Conservation (phyloP, 441 rosid genomes). For the Hura crepitans region DNA sequence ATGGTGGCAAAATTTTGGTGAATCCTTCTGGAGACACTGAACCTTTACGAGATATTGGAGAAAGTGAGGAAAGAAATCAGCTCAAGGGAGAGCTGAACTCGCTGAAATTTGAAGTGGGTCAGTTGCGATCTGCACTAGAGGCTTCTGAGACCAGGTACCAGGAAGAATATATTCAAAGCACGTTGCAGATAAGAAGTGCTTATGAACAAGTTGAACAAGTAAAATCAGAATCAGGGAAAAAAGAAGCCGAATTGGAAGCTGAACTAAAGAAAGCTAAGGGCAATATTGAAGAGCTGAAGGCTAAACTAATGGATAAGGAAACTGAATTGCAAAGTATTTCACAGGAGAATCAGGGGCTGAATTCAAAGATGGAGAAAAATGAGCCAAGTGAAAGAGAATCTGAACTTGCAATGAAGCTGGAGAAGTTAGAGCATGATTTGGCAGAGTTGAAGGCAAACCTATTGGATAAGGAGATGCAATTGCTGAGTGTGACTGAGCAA, state of each 20-base stretch:
- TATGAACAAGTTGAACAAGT: conserved; percentile 63
- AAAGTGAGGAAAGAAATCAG: conserved; percentile 41
- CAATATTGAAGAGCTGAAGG: conserved; percentile 52
- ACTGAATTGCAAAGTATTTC: conserved; percentile 46
- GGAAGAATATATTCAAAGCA: conserved; percentile 78
- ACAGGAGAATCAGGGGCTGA: conserved; percentile 52
- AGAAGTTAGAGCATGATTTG: conserved; percentile 50
- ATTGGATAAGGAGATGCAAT: conserved; percentile 47
- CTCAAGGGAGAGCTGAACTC: conserved; percentile 50
- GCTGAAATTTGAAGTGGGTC: conserved; percentile 54
- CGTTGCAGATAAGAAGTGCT: conserved; percentile 76
- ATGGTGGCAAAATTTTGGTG: conserved; percentile 16
- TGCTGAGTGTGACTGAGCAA: conserved; percentile 43
- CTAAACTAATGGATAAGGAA: conserved; percentile 51
- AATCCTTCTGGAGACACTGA: conserved; percentile 16
- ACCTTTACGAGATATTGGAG: conserved; percentile 20
- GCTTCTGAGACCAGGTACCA: conserved; percentile 73
- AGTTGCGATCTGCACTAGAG: conserved; percentile 62
- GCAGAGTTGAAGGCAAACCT: conserved; percentile 50
- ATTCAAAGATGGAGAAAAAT: conserved; percentile 42
- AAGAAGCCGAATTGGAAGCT: conserved; percentile 45
- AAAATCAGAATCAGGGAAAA: conserved; percentile 46
- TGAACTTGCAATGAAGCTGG: conserved; percentile 40
- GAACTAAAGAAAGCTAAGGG: conserved; percentile 43
- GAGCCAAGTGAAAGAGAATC: conserved; percentile 34